Percentiles rank a stretch among this genome's conserved stretches.
Conservation (phyloP, 805 yeast species). For the Metahyphopichia silvanorum region DNA sequence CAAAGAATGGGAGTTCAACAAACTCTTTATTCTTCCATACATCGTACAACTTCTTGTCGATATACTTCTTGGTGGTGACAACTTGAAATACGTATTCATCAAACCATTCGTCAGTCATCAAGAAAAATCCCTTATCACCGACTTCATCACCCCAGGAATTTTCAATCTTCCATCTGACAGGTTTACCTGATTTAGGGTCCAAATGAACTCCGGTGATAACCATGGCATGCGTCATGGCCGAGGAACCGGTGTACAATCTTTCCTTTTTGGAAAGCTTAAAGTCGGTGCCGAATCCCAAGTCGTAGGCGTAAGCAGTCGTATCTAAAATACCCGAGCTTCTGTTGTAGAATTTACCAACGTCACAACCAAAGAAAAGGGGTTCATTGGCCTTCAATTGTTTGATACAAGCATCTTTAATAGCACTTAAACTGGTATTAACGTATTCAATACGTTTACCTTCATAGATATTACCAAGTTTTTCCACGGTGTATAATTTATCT, state of each 20-base stretch:
- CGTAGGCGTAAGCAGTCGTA: constrained; percentile 63
- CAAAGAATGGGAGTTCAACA: constrained; percentile 34
- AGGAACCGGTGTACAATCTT: constrained; percentile 65
- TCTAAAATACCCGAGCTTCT: constrained; percentile 69
- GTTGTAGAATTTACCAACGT: constrained; percentile 77
- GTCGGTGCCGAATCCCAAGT: constrained; percentile 51
- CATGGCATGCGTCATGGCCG: constrained; percentile 91
- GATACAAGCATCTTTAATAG: constrained; percentile 59
- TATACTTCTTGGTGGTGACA: constrained; percentile 36
- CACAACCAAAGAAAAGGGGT: constrained; percentile 86
- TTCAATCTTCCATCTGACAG: constrained; percentile 43
- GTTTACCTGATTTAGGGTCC: constrained; percentile 43
- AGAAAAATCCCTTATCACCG: constrained; percentile 40
- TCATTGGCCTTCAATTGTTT: constrained; percentile 67
- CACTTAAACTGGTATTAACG: constrained; percentile 61
- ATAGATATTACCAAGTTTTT: constrained; percentile 68
- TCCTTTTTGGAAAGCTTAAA: constrained; percentile 59
- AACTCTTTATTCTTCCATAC: constrained; percentile 32
- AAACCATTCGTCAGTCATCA: constrained; percentile 45
- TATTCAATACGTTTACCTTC: constrained; percentile 72
- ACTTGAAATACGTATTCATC: constrained; percentile 42
- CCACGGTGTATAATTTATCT: constrained; percentile 63
- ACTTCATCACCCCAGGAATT: constrained; percentile 42
- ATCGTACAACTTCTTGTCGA: constrained; percentile 31
- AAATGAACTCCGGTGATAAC: constrained; percentile 77